Conservation (phyloP, 176 grass and related monocot genomes). For the Eleusine indica region DNA sequence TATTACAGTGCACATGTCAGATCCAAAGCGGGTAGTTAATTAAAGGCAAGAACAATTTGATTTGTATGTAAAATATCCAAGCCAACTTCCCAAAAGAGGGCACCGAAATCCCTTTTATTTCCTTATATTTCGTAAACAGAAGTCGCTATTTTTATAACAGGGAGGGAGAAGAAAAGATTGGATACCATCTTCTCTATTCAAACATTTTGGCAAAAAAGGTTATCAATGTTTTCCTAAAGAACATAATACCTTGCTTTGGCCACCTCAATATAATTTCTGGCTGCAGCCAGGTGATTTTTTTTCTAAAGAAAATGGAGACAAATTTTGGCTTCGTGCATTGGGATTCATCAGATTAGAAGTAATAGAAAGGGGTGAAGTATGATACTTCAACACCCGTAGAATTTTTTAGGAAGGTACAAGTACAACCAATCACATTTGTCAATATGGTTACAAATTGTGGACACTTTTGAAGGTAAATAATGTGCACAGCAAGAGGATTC, state of each 20-base stretch:
- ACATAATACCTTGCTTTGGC: background rate
- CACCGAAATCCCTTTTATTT: background rate
- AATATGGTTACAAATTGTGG: background rate
- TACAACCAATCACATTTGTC: slow-evolving; percentile 3
- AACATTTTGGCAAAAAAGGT: background rate
- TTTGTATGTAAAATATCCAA: background rate
- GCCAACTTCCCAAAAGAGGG: background rate
- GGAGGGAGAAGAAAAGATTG: background rate
- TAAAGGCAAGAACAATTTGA: slow-evolving; percentile 23
- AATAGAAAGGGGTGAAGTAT: background rate
- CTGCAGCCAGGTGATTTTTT: background rate
- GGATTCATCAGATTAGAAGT: slow-evolving; percentile 25
- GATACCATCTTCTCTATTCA: background rate
- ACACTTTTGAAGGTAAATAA: slow-evolving; percentile 2
- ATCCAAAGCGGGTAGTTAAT: background rate
- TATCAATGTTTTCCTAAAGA: background rate
- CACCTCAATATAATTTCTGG: background rate
- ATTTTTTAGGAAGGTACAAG: background rate
- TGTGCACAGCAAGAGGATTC: background rate
- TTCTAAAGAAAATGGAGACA: background rate
- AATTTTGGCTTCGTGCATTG: background rate
- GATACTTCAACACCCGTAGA: background rate
- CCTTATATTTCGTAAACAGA: background rate
- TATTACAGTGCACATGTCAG: background rate
- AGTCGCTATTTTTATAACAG: background rate